Conservation (phyloP, 306 rosid species). For the Dryas octopetala region DNA sequence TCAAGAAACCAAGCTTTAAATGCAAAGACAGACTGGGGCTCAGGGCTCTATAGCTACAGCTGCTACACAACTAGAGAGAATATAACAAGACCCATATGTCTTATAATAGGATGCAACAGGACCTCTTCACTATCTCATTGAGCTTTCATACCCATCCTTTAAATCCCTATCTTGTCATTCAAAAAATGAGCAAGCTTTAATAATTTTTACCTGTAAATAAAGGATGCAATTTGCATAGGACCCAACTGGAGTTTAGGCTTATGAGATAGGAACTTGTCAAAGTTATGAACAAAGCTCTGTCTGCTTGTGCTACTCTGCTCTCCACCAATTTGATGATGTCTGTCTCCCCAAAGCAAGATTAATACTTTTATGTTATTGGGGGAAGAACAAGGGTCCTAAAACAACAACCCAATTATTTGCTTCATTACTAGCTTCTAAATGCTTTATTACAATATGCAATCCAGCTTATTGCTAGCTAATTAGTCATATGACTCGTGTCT, state of each 20-base stretch:
- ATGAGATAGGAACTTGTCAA: slow-evolving; percentile 20
- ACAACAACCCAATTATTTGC: slow-evolving; percentile 26
- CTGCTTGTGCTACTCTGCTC: slow-evolving; percentile 24
- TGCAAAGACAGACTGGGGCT: slow-evolving; percentile 42
- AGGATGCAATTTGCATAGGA: slow-evolving; percentile 18
- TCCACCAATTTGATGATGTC: slow-evolving; percentile 40
- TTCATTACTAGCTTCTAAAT: slow-evolving; percentile 2
- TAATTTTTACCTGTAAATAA: slow-evolving; percentile 27
- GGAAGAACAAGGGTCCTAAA: slow-evolving; percentile 7
- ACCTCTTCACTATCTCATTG: slow-evolving; percentile 46
- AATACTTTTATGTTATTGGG: slow-evolving; percentile 30
- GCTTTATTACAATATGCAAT: slow-evolving; percentile 18
- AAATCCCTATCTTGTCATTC: slow-evolving; percentile 37
- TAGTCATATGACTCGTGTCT: too few species aligned
- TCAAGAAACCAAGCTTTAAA: slow-evolving; percentile 45
- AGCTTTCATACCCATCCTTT: slow-evolving; percentile 33
- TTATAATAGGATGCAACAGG: slow-evolving; percentile 26
- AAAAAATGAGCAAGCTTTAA: slow-evolving; percentile 18
- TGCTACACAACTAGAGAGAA: slow-evolving; percentile 42
- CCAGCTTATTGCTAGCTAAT: slow-evolving; percentile 13
- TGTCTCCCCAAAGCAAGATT: slow-evolving; percentile 30
- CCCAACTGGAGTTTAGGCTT: slow-evolving; percentile 31
- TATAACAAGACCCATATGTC: slow-evolving; percentile 46
- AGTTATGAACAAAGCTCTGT: not conserved
- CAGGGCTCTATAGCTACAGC: too few species aligned